A percentile compares a stretch with the other conserved stretches of the same genome.
Evolutionary conservation across 1,139 yeast genomes (phyloP).

Genomic region (Candida freyschussii): DNA sequence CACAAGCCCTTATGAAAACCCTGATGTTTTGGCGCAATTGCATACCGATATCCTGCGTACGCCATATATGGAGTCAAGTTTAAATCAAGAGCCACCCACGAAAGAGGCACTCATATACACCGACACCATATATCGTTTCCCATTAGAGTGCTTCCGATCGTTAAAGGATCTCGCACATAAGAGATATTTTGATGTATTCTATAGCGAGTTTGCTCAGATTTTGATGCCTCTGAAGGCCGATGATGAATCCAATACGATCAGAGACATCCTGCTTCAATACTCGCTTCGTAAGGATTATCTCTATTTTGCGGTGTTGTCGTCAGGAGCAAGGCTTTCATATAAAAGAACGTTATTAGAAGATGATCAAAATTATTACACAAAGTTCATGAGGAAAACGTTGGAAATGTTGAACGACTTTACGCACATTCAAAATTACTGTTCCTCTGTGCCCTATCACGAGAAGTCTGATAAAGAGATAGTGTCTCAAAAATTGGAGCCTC

Average conservation of each 20-base stretch:
- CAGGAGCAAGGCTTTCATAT: slow-evolving; percentile 59
- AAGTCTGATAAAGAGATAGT: slow-evolving; percentile 23
- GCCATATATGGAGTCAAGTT: too few relatives aligned
- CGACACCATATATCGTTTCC: slow-evolving; percentile 16
- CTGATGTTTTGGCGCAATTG: too few relatives aligned
- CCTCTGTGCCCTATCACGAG: slow-evolving; percentile 33
- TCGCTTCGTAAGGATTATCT: slow-evolving; percentile 58
- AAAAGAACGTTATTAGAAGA: slow-evolving; percentile 40
- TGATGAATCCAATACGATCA: slow-evolving; percentile 48
- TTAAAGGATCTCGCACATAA: slow-evolving; percentile 27
- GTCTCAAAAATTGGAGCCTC: slow-evolving; percentile 45
- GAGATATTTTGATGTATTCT: slow-evolving; percentile 51
- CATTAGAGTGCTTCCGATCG: slow-evolving; percentile 12
- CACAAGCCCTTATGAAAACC: slow-evolving; percentile 8
- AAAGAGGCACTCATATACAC: slow-evolving; percentile 6
- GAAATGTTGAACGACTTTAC: slow-evolving; percentile 20
- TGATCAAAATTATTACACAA: slow-evolving; percentile 58
- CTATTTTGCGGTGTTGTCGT: slow-evolving; percentile 63
- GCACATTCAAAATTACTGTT: slow-evolving; percentile 18
- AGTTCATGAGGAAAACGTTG: slow-evolving; percentile 55
- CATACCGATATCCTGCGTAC: too few relatives aligned
- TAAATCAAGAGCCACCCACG: slow-evolving; percentile 1
- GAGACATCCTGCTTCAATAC: slow-evolving; percentile 57
- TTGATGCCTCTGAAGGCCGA: slow-evolving; percentile 57
- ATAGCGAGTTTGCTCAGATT: slow-evolving; percentile 51